These are phyloP conservation scores for Saccharomyces hybrid DNA, from an alignment of 1,139 yeast genomes.

Conservation along the genomic window DNA sequence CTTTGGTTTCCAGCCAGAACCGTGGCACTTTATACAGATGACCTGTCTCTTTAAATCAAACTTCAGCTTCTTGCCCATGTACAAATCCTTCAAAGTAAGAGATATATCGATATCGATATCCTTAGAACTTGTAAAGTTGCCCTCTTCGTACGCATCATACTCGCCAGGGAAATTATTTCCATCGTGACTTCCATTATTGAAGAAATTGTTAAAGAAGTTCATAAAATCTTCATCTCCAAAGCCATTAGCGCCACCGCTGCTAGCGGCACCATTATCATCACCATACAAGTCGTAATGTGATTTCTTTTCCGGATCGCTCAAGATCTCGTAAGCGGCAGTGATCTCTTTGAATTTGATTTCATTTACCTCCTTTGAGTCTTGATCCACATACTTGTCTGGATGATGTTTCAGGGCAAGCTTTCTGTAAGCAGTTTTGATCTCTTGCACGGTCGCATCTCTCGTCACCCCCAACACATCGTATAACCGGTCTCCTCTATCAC, in stretches of 20 bases:
- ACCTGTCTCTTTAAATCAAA: conserved; percentile 67
- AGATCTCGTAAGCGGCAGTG: conserved; percentile 68
- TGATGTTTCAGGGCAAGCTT: conserved; percentile 66
- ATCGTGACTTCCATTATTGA: not conserved
- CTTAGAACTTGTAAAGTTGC: conserved; percentile 25
- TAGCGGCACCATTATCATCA: conserved; percentile 26
- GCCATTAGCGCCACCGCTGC: conserved; percentile 15
- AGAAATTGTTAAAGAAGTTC: conserved; percentile 10
- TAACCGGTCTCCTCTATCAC: conserved; percentile 22
- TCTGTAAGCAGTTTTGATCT: conserved; percentile 71
- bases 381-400: conserved; percentile 73
- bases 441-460: conserved; percentile 51
- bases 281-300: conserved; percentile 54
- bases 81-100: conserved; percentile 51
- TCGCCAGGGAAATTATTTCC: conserved; percentile 2
- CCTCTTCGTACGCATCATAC: not conserved
- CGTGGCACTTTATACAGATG: conserved; percentile 64
- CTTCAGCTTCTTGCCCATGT: conserved; percentile 73
- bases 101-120: conserved; percentile 53
- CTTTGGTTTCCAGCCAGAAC: conserved; percentile 46
- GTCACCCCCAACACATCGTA: conserved; percentile 67
- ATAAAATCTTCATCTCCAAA: conserved; percentile 14
- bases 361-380: conserved; percentile 51
- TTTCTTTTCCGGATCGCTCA: conserved; percentile 56
- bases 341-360: conserved; percentile 71